A percentile compares a stretch with the other conserved stretches of the same genome.
phyloP scores from a whole-genome alignment of 202 grass and related monocot genomes.

The Brachypodium distachyon region DNA sequence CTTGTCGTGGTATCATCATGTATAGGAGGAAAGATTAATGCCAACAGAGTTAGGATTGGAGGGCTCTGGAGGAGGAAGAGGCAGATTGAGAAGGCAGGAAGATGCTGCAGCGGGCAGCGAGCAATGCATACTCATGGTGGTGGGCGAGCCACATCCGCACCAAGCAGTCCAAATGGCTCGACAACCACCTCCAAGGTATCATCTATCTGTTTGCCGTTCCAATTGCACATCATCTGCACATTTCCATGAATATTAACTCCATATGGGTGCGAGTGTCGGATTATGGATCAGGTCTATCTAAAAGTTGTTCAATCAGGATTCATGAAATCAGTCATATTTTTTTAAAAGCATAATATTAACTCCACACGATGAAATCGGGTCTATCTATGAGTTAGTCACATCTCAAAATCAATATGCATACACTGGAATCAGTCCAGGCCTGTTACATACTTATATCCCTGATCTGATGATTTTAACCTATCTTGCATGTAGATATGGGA shows the following conservation, averaged over 20 bases:
- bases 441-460: neutral
- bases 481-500: neutral
- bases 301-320: neutral
- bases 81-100: constrained; percentile 8
- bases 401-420: neutral
- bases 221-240: neutral
- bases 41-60: neutral
- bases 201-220: neutral
- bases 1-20: neutral
- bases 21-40: constrained; percentile 24
- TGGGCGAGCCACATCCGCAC: constrained; percentile 98
- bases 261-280: neutral
- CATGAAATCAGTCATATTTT: neutral
- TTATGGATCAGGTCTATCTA: neutral
- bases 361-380: too few species aligned
- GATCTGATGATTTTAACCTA: neutral
- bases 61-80: constrained; percentile 16
- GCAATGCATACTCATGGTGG: constrained; percentile 94
- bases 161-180: constrained; percentile 98
- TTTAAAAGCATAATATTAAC: neutral
- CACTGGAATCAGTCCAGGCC: neutral
- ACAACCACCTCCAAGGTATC: constrained; percentile 79
- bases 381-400: neutral
- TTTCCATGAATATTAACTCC: neutral
- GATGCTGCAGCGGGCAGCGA: constrained; percentile 85